Conservation (phyloP, 106 monocot genomes). For the Hemerocallis citrina region DNA sequence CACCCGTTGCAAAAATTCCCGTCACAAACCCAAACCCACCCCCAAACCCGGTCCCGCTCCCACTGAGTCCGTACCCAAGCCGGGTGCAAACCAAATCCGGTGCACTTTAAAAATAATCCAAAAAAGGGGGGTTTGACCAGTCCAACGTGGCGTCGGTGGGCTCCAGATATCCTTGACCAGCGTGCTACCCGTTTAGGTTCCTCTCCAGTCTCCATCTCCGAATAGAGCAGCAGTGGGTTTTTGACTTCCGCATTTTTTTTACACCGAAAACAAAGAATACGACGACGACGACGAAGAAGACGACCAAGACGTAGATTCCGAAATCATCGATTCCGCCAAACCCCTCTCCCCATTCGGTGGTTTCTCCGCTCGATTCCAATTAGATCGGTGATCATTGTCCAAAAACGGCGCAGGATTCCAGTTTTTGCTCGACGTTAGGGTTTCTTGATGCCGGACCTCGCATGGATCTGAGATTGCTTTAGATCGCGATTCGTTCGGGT, state of each 20-base stretch:
- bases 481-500: neutral
- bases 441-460: neutral
- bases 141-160: neutral
- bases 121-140: neutral
- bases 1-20: too few species aligned
- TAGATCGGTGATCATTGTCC: neutral
- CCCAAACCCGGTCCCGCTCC: too few species aligned
- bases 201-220: neutral
- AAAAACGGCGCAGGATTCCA: neutral
- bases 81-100: too few species aligned
- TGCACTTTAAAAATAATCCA: too few species aligned
- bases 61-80: too few species aligned
- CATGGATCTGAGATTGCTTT: conserved; percentile 11
- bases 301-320: neutral
- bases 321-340: neutral
- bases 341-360: neutral
- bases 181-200: neutral
- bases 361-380: neutral
- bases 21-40: too few species aligned
- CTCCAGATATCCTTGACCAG: neutral
- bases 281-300: neutral
- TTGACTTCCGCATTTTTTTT: neutral
- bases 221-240: neutral
- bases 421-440: neutral
- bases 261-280: neutral